Evolutionary conservation across 225 moss, liverwort and hornwort species (phyloP).

Genomic region (Physcomitrellopsis africana): DNA sequence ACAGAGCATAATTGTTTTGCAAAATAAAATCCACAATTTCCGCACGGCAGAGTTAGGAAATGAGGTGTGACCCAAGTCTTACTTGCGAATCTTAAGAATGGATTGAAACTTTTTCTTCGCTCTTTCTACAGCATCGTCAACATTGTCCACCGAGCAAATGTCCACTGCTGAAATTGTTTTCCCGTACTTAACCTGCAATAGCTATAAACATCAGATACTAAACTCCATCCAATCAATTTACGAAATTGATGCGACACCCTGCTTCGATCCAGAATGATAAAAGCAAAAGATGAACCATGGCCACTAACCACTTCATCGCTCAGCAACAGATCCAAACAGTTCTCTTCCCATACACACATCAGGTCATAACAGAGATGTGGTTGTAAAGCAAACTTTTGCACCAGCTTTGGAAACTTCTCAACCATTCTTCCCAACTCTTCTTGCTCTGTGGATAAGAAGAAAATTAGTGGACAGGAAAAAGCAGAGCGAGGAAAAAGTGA

Average conservation of each 20-base stretch:
- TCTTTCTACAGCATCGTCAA: slow-evolving; percentile 72
- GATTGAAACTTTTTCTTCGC: slow-evolving; percentile 92
- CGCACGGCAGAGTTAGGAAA: neutral
- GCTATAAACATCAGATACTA: neutral
- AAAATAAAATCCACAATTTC: neutral
- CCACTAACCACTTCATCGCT: slow-evolving; percentile 82
- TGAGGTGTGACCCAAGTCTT: slow-evolving; percentile 30
- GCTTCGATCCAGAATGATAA: slow-evolving; percentile 6
- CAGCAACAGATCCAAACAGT: slow-evolving; percentile 84
- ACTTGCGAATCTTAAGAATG: slow-evolving; percentile 93
- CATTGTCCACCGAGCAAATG: slow-evolving; percentile 77
- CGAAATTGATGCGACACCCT: neutral
- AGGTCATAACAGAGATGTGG: slow-evolving; percentile 91
- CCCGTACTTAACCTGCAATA: slow-evolving; percentile 74
- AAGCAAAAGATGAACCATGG: neutral
- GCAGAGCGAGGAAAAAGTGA: neutral
- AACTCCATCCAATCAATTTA: neutral
- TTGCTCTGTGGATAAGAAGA: slow-evolving; percentile 65
- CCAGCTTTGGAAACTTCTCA: slow-evolving; percentile 90
- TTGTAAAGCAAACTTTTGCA: slow-evolving; percentile 86
- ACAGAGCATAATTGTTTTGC: neutral
- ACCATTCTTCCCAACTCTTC: slow-evolving; percentile 86
- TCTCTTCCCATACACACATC: slow-evolving; percentile 93
- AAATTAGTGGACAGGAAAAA: slow-evolving; percentile 9
- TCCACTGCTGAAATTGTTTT: slow-evolving; percentile 83